phyloP scores from a whole-genome alignment of 1,284 basidiomycete species.

The Polyporus tsugae region DNA sequence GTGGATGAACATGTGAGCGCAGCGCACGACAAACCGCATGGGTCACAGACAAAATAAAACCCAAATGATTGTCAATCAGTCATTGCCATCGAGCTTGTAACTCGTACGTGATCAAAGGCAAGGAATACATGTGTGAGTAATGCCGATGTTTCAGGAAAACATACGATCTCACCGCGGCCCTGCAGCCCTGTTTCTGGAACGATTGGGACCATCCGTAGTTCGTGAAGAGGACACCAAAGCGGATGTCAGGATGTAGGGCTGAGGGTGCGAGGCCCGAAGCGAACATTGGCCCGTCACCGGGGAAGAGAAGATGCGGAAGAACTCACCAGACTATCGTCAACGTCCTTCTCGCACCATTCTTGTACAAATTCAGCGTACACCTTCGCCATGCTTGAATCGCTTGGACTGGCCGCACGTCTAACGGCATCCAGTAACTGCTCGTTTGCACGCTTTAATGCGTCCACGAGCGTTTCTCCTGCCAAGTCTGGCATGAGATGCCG shows the following conservation, averaged over 20 bases:
- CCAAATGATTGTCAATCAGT: slow-evolving; percentile 9
- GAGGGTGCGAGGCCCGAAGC: neutral
- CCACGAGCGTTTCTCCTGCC: slow-evolving; percentile 58
- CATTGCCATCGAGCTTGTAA: slow-evolving; percentile 9
- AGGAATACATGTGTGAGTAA: slow-evolving; percentile 10
- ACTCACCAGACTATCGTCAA: slow-evolving; percentile 66
- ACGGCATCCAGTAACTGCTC: slow-evolving; percentile 56
- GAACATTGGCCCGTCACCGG: neutral
- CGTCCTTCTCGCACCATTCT: slow-evolving; percentile 57
- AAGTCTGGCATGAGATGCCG: slow-evolving; percentile 50
- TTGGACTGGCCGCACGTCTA: slow-evolving; percentile 24
- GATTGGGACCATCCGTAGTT: slow-evolving; percentile 3
- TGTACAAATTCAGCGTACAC: slow-evolving; percentile 66
- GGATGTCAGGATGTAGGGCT: neutral
- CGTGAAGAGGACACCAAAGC: neutral
- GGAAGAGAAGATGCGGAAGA: slow-evolving; percentile 8
- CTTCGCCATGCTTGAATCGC: slow-evolving; percentile 46
- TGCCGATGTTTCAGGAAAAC: slow-evolving; percentile 5
- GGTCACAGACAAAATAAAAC: slow-evolving; percentile 4
- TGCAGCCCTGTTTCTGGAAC: neutral
- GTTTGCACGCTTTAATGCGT: slow-evolving; percentile 64
- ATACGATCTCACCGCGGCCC: neutral
- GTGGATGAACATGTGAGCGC: slow-evolving; percentile 18
- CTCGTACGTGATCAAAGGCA: slow-evolving; percentile 20
- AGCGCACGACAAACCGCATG: slow-evolving; percentile 20